Base-by-base conservation (phyloP, 371 early-diverging fungal species). In the Sporodiniella umbellata region DNA sequence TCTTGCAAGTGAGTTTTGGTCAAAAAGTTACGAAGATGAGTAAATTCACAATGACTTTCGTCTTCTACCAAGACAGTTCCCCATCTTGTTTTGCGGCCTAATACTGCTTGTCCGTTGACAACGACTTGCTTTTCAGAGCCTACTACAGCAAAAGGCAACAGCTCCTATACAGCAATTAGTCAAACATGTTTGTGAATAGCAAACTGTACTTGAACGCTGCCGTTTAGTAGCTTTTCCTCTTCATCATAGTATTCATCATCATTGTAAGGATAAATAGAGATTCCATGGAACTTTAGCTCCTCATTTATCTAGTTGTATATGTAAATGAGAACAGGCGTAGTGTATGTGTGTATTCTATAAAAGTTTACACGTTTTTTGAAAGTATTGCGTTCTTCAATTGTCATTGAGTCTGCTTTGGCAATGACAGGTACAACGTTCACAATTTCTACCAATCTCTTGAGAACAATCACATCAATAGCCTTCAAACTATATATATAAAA, bases 211-310 rank as follows among this genome's bases (percentile, higher is more conserved):
- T 22, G 40, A 62, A 93, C 88, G 62, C 77, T 75, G 42, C 78
- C 70, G 61, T 90, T 89, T 50, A 89, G 71, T 14, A 78, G 71
- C 37, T 70, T 71, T 64, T 93, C 93, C 55, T 85, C 80, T 30
- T 87, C 87, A 58, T 87, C 86, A 68, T 58, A 52, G 21, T 40
- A 40, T 3, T 40, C 40, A 7, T 21, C 21, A 58, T 80, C 80
- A 48, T 82, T 79, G 62, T 89, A 93, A 47, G 98, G 98, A 81
- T 90, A 97, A 50, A 86, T 63, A 21, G 85, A 64, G 70, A 97
- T 95, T 45, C 89, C 85, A 75, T 97, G 94, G 81, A 87, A 92
- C 33, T 81, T 83, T 60, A 97, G 73, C 72, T 95, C 98, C 43
- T 89, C 89, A 84, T 92, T 85, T 70, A 89, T 86, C 80, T 82